phyloP scores from a whole-genome alignment of 164 flowering plant genomes.

The Malania oleifera region DNA sequence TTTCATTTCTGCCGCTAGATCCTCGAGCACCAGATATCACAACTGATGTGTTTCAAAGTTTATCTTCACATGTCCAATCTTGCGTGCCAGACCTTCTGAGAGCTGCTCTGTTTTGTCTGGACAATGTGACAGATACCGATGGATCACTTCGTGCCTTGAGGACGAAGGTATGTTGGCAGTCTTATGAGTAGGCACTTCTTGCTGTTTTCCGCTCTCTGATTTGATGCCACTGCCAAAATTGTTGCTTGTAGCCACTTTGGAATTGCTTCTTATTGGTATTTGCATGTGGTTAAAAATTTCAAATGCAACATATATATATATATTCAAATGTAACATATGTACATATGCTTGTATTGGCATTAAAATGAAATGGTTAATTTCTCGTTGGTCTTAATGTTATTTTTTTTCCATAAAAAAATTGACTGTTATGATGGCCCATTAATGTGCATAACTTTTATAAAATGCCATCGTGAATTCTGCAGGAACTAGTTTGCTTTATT shows the following conservation, averaged over 20 bases:
- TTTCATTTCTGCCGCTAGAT: constrained; percentile 83
- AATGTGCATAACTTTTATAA: no score
- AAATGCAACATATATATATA: no score
- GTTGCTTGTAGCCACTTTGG: no score
- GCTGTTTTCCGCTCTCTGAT: no score
- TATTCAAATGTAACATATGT: no score
- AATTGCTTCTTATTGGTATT: no score
- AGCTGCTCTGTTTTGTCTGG: constrained; percentile 76
- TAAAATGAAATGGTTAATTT: not conserved
- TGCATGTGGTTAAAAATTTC: no score
- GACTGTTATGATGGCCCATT: no score
- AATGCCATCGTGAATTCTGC: no score
- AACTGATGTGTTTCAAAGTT: constrained; percentile 41
- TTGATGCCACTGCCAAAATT: no score
- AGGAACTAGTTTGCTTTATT: not conserved
- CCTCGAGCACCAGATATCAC: constrained; percentile 57
- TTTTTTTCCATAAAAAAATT: not conserved
- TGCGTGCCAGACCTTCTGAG: constrained; percentile 95
- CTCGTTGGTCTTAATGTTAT: not conserved
- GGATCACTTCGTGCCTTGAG: constrained; percentile 86
- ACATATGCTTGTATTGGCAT: not conserved
- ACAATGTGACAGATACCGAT: constrained; percentile 74
- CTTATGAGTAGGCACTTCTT: not conserved
- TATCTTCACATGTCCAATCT: constrained; percentile 82
- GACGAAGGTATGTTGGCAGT: constrained; percentile 55